Base-by-base conservation (phyloP, 129 eudicot genomes). In the Saussurea involucrata region DNA sequence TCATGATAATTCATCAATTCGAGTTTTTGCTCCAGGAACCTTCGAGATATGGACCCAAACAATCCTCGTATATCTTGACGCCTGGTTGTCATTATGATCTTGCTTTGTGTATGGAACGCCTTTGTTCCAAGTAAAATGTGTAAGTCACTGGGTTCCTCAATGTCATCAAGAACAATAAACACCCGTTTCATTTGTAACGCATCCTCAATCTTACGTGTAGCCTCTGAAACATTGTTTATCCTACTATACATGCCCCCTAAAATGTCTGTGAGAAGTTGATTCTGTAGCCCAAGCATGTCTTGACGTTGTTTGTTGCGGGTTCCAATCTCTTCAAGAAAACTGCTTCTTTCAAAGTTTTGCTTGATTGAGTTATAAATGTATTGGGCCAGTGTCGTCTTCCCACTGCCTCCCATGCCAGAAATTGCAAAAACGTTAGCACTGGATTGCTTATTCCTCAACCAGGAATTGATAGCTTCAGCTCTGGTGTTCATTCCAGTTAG, bases 401-500 rank as follows among this genome's bases (percentile, higher is more conserved):
- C 87, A 22, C 70, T 37, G 0, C 87, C 87, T 63, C 87, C 84
- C 69, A 75, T 75, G 6, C 84, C 84, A 64, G 29, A 84, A 24
- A 84, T 31, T 0, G 55, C 78, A 37, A 69, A 9, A 27, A 70
- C 57, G 2, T 61, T 28, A 44, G 21, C 75, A 28, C 18, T 6
- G 1, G 63, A 10, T 10, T 69, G 10, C 21, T 13, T 40, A 84
- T 84, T n/a, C n/a, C n/a, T 33, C 29, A 80, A 37, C 80, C 81
- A 81, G 1, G 20, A 40, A 60, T 60, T 58, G 60, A 81, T 68
- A 29, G 12, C 24, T 37, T 28, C 0, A n/a, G 58, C 71, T 1
- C 77, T 67, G 28, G 44, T 60, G 7, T 40, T 57, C 11, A 81
- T 60, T 28, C 76, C 77, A 25, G 33, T 29, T 69, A 72, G 70